phyloP scores from a whole-genome alignment of 2,329 filamentous ascomycete genomes.

The Colletotrichum falcatum region DNA sequence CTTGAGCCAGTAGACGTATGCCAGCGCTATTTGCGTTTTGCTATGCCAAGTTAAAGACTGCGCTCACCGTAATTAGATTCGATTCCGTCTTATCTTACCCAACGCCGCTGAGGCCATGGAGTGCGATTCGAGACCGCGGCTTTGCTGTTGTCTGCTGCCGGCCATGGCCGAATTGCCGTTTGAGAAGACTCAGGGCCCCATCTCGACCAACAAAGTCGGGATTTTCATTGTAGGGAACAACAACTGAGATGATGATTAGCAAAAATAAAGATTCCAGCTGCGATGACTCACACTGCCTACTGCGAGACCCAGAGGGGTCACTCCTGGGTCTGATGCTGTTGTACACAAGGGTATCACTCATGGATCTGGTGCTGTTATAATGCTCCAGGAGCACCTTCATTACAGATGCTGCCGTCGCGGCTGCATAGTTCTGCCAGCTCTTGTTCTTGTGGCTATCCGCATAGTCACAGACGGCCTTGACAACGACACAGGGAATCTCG shows the following conservation, averaged over 20 bases:
- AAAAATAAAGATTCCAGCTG: neutral
- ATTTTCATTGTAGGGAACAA: neutral
- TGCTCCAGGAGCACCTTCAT: neutral
- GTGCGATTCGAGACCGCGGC: constrained; percentile 7
- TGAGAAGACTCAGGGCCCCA: neutral
- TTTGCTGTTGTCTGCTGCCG: neutral
- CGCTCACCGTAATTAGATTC: neutral
- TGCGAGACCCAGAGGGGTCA: neutral
- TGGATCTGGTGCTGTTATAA: neutral
- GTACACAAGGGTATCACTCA: no score
- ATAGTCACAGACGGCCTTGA: neutral
- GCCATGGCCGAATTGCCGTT: neutral
- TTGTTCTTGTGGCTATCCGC: neutral
- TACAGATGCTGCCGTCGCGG: neutral
- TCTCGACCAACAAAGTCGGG: neutral
- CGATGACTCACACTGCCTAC: neutral
- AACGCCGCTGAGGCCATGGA: constrained; percentile 46
- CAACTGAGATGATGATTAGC: neutral
- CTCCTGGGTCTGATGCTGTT: no score
- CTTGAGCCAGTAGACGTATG: constrained; percentile 45
- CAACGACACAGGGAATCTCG: neutral
- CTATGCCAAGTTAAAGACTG: constrained; percentile 40
- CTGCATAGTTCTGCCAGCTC: neutral
- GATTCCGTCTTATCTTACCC: constrained; percentile 42
- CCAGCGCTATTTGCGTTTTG: constrained; percentile 50